phyloP scores from a whole-genome alignment of 345 rosid genomes.

The Melaleuca alternifolia region DNA sequence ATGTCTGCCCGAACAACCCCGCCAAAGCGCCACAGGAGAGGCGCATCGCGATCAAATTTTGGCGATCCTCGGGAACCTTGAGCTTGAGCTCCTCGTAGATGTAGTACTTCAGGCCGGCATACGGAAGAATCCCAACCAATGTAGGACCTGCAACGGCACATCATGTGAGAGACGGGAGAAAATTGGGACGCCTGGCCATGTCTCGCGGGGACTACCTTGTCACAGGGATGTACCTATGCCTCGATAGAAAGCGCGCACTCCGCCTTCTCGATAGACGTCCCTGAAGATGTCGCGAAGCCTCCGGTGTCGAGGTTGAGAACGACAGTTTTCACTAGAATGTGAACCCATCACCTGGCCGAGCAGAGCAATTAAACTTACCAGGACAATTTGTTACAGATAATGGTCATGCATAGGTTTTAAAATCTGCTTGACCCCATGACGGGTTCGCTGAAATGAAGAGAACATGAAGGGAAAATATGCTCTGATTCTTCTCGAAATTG shows the following conservation, averaged over 20 bases:
- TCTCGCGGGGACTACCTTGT: background rate
- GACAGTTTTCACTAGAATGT: background rate
- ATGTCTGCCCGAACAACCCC: slow-evolving; percentile 84
- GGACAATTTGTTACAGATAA: background rate
- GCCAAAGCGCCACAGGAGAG: slow-evolving; percentile 92
- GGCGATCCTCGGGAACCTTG: slow-evolving; percentile 75
- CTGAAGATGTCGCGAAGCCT: slow-evolving; percentile 62
- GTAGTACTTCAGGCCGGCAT: slow-evolving; percentile 88
- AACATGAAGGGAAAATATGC: background rate
- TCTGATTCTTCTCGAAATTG: background rate
- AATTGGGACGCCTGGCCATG: background rate
- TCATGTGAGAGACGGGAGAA: background rate
- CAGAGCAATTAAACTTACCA: background rate
- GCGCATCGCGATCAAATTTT: slow-evolving; percentile 62
- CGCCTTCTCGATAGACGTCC: slow-evolving; percentile 70
- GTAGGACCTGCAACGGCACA: slow-evolving; percentile 61
- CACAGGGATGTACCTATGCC: slow-evolving; percentile 53
- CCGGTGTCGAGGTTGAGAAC: slow-evolving; percentile 33
- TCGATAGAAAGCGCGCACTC: slow-evolving; percentile 62
- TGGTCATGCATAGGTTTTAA: background rate
- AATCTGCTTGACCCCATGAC: background rate
- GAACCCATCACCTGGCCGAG: background rate
- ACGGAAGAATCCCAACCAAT: slow-evolving; percentile 73
- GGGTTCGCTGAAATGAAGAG: background rate
- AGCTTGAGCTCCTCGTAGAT: slow-evolving; percentile 77